Evolutionary conservation across 192 early-diverging fungal species (phyloP).

Genomic region (Dimargaris cristalligena): DNA sequence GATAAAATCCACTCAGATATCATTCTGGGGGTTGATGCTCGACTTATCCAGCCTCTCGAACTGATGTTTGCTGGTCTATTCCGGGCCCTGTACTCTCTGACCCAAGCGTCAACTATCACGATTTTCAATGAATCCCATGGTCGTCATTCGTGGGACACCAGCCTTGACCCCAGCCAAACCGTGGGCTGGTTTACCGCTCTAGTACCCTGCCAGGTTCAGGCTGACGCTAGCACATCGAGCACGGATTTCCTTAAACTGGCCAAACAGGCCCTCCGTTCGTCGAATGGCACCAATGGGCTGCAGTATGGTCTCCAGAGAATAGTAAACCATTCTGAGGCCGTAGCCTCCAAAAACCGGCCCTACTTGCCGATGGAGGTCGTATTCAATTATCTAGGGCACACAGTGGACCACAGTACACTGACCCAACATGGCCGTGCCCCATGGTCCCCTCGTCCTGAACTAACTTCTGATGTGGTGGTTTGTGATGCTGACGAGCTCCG

Average conservation of each 20-base stretch:
- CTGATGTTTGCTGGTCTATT: not conserved
- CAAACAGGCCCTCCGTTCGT: not conserved
- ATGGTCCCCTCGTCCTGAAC: too few species aligned
- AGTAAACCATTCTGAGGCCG: not conserved
- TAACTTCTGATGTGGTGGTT: too few species aligned
- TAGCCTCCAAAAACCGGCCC: not conserved
- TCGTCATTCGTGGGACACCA: not conserved
- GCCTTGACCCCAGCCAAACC: not conserved
- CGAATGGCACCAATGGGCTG: not conserved
- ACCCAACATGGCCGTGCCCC: not conserved
- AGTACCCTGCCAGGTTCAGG: not conserved
- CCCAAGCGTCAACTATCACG: not conserved
- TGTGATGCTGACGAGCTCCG: too few species aligned
- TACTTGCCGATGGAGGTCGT: not conserved
- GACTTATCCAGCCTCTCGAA: not conserved
- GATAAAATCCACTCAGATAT: too few species aligned
- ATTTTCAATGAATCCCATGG: not conserved
- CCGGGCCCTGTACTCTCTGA: not conserved
- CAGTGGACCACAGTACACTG: not conserved
- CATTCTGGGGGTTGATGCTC: not conserved
- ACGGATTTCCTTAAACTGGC: not conserved
- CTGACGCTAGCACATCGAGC: not conserved
- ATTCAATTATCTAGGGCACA: not conserved
- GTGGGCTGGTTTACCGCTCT: not conserved
- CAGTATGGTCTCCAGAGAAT: not conserved